Evolutionary conservation across 345 rosid species (phyloP).

Genomic region (Diplotaxis tenuifolia): DNA sequence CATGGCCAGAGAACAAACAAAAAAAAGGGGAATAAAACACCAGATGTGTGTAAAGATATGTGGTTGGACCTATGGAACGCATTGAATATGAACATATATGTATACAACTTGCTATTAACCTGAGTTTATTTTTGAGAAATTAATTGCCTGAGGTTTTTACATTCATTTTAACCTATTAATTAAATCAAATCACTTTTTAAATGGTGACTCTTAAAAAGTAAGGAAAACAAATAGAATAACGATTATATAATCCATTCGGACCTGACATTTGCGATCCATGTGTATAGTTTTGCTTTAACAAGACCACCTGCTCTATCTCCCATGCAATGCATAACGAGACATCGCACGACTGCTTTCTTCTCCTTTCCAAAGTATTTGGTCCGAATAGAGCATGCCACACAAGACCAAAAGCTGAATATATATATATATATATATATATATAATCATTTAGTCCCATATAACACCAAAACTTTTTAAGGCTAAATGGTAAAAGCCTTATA

Average conservation of each 20-base stretch:
- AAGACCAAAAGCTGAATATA: background rate
- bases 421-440: no score
- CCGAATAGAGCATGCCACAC: constrained; percentile 29
- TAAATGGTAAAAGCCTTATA: no score
- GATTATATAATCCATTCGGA: background rate
- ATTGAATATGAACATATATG: background rate
- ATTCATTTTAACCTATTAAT: background rate
- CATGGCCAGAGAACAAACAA: constrained; percentile 53
- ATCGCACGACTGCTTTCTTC: constrained; percentile 14
- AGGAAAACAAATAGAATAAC: background rate
- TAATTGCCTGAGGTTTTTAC: background rate
- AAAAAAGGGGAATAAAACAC: background rate
- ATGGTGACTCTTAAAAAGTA: background rate
- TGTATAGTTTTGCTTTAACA: constrained; percentile 20
- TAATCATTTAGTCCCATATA: background rate
- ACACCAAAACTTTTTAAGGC: background rate
- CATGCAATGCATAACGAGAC: constrained; percentile 21
- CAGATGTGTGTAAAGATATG: background rate
- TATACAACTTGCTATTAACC: background rate
- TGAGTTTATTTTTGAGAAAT: background rate
- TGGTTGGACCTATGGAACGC: background rate
- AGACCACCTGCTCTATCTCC: constrained; percentile 27
- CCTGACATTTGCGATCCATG: constrained; percentile 10
- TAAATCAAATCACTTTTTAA: background rate
- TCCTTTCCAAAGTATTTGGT: constrained; percentile 19